Evolutionary conservation across 768 basidiomycete genomes (phyloP).

Genomic region (Trametes villosa): DNA sequence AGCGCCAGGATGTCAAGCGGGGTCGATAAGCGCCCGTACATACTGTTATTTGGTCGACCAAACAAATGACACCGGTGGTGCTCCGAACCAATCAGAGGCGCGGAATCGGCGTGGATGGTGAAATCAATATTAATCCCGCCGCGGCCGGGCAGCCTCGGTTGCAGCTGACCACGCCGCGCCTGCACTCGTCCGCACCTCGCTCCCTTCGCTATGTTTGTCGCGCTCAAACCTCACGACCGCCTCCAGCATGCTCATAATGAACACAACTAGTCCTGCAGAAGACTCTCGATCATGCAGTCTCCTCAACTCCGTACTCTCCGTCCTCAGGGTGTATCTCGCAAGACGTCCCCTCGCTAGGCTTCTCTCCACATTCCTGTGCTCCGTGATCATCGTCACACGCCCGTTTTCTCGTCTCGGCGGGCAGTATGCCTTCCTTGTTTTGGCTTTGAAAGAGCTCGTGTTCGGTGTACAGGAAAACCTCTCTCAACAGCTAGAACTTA

Average conservation of each 20-base stretch:
- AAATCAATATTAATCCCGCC: no score
- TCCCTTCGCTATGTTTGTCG: no score
- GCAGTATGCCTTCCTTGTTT: conserved; percentile 41
- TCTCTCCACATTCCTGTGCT: conserved; percentile 50
- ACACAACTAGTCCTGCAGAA: no score
- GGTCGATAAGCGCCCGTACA: conserved; percentile 5
- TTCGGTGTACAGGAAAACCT: conserved; percentile 52
- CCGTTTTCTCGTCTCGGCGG: conserved; percentile 47
- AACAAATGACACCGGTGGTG: conserved; percentile 17
- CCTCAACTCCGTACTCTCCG: not conserved
- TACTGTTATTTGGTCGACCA: conserved; percentile 6
- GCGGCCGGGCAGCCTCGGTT: no score
- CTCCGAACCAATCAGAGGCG: no score
- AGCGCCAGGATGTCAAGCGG: no score
- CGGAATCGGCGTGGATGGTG: no score
- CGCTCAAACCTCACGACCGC: no score
- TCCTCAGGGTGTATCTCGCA: conserved; percentile 23
- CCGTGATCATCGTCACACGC: conserved; percentile 41
- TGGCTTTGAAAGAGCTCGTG: conserved; percentile 48
- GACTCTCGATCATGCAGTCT: conserved; percentile 1
- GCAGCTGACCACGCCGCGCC: no score
- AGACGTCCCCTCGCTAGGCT: conserved; percentile 45
- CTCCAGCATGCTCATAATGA: no score
- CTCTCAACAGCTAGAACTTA: conserved; percentile 51
- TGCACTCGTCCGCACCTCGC: no score